Evolutionary conservation across 1,284 basidiomycete genomes (phyloP).

Genomic region (Uromyces viciae-fabae): DNA sequence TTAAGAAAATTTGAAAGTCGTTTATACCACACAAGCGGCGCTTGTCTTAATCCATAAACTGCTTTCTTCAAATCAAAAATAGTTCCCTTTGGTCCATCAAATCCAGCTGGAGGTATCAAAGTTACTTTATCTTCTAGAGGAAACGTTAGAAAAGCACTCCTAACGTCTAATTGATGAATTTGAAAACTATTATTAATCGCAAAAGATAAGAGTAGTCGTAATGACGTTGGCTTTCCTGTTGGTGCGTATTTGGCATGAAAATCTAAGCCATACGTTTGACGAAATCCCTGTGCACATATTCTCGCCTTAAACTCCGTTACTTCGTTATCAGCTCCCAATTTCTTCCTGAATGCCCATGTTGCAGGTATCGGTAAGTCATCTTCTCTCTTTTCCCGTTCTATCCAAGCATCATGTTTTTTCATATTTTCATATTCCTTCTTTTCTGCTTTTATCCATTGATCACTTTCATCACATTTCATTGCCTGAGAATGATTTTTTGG

Average conservation of each 20-base stretch:
- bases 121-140: not conserved
- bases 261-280: not conserved
- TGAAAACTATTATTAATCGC: not conserved
- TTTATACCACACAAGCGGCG: not conserved
- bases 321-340: not conserved
- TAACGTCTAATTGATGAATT: not conserved
- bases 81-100: not conserved
- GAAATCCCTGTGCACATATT: not conserved
- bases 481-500: not conserved
- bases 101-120: not conserved
- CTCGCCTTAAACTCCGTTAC: not conserved
- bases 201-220: not conserved
- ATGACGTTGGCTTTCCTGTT: not conserved
- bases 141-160: not conserved
- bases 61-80: not conserved
- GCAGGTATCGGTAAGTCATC: not conserved
- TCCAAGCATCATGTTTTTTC: not conserved
- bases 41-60: not conserved
- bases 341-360: not conserved
- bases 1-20: not conserved
- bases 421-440: not conserved
- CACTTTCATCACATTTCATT: not conserved
- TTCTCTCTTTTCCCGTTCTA: not conserved
- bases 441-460: not conserved
- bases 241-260: not conserved